phyloP scores from a whole-genome alignment of 78 protist genomes.

The Pigoraptor vietnamica region DNA sequence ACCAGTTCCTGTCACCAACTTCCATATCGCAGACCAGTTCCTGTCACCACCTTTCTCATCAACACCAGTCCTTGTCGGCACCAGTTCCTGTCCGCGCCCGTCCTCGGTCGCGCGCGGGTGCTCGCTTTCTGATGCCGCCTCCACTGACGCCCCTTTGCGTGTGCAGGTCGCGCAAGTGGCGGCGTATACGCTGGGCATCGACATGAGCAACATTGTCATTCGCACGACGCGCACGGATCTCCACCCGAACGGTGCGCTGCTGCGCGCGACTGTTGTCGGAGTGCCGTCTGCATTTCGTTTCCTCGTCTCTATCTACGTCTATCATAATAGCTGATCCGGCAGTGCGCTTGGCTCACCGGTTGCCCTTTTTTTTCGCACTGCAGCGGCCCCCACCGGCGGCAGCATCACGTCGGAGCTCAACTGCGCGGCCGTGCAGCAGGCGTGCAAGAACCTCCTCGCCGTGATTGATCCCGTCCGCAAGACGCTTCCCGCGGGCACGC shows the following conservation, averaged over 20 bases:
- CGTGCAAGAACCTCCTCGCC: conserved; percentile 51
- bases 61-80: too few species aligned
- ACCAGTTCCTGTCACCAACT: too few species aligned
- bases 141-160: too few species aligned
- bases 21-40: too few species aligned
- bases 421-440: conserved; percentile 87
- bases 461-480: background rate
- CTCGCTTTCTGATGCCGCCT: background rate
- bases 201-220: background rate
- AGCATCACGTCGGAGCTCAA: conserved; percentile 82
- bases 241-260: background rate
- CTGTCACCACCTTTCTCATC: background rate
- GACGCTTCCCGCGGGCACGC: background rate
- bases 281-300: too few species aligned
- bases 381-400: conserved; percentile 88
- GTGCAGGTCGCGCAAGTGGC: background rate
- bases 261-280: too few species aligned
- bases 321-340: too few species aligned
- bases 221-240: background rate
- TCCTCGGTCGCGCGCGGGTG: background rate
- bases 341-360: too few species aligned
- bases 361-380: too few species aligned
- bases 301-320: too few species aligned
- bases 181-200: background rate
- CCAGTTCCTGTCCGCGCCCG: too few species aligned